These are phyloP conservation scores for Lentinus tigrinus DNA, from an alignment of 768 basidiomycete species.

Conservation along the genomic window DNA sequence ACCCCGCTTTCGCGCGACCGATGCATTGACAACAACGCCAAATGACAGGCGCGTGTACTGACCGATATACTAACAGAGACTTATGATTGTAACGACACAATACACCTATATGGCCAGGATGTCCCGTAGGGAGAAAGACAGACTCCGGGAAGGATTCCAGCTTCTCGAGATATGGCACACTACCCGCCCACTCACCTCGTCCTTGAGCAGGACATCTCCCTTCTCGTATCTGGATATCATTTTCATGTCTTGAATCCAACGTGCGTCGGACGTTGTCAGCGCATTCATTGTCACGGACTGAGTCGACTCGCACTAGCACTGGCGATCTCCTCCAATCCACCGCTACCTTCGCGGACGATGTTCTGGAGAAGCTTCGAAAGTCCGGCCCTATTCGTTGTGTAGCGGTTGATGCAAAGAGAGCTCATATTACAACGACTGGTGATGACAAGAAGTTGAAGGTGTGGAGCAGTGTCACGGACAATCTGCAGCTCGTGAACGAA, in stretches of 20 bases:
- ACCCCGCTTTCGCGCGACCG: conserved; percentile 34
- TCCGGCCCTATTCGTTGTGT: conserved; percentile 62
- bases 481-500: conserved; percentile 54
- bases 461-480: conserved; percentile 58
- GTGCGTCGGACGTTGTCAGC: conserved; percentile 37
- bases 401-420: conserved; percentile 44
- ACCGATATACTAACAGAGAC: conserved; percentile 20
- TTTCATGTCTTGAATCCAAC: conserved; percentile 56
- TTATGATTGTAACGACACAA: neutral
- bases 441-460: conserved; percentile 85
- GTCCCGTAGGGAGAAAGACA: too few species aligned
- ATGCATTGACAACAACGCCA: too few species aligned
- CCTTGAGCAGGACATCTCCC: neutral
- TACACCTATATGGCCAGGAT: neutral
- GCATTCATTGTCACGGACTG: conserved; percentile 12
- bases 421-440: conserved; percentile 58
- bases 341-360: conserved; percentile 28
- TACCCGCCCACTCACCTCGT: conserved; percentile 15
- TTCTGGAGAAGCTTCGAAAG: conserved; percentile 36
- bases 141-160: too few species aligned
- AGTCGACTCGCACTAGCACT: conserved; percentile 38
- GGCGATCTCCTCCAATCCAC: conserved; percentile 52
- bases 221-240: conserved; percentile 49
- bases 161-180: too few species aligned
- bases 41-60: conserved; percentile 18